phyloP scores from a whole-genome alignment of 352 stramenopile species.

The Globisporangium orthogonon region DNA sequence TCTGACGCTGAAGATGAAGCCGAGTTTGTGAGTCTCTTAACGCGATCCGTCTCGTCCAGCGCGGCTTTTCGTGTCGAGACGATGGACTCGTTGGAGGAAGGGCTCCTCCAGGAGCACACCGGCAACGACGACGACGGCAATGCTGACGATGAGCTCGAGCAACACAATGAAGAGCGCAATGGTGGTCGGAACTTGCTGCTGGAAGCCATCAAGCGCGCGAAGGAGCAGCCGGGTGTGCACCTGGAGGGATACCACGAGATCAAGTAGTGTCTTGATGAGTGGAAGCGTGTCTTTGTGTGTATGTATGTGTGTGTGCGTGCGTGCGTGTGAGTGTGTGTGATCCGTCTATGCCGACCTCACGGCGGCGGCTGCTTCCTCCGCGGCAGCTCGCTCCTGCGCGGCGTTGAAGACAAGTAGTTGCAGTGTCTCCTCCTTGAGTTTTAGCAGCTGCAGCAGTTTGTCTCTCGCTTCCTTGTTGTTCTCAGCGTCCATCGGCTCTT shows the following conservation, averaged over 20 bases:
- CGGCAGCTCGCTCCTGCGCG: conserved; percentile 18
- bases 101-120: conserved; percentile 5
- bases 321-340: neutral
- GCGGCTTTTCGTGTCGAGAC: conserved; percentile 1
- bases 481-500: conserved; percentile 15
- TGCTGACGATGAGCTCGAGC: neutral
- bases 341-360: neutral
- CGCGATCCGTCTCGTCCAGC: neutral
- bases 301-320: neutral
- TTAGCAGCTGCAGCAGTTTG: conserved; percentile 39
- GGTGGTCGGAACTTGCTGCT: conserved; percentile 14
- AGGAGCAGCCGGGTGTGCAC: conserved; percentile 15
- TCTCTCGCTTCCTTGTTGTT: conserved; percentile 30
- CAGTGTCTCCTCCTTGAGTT: conserved; percentile 54
- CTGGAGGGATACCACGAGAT: conserved; percentile 31
- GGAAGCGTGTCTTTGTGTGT: neutral
- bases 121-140: neutral
- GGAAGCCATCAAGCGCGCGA: conserved; percentile 23
- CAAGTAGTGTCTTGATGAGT: conserved; percentile 9
- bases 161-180: neutral
- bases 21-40: conserved; percentile 11
- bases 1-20: conserved; percentile 8
- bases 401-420: conserved; percentile 52
- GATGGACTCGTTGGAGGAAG: conserved; percentile 16
- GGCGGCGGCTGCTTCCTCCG: conserved; percentile 16